These are phyloP conservation scores for Cylindrotheca closterium DNA, from an alignment of 108 stramenopile genomes.

Conservation along the genomic window DNA sequence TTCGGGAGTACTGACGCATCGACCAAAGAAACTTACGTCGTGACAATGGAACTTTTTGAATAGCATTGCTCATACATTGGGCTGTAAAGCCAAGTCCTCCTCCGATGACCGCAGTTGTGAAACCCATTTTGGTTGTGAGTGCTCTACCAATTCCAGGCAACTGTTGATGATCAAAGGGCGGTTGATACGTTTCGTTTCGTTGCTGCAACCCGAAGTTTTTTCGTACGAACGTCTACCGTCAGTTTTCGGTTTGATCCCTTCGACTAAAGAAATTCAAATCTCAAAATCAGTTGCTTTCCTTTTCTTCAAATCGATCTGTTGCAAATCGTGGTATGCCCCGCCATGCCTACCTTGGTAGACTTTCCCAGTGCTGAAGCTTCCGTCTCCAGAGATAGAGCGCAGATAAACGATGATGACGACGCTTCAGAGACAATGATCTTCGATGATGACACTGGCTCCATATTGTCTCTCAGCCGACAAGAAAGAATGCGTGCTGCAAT, in stretches of 20 bases:
- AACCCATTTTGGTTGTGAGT: constrained; percentile 47
- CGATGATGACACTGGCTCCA: constrained; percentile 7
- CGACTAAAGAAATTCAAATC: not conserved
- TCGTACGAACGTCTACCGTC: too few species aligned
- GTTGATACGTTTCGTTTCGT: too few species aligned
- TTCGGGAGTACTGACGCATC: not conserved
- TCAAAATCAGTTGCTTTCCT: too few species aligned
- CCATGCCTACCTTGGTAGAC: constrained; percentile 25
- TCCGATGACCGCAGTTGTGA: constrained; percentile 72
- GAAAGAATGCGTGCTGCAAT: too few species aligned
- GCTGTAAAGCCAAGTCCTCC: constrained; percentile 62
- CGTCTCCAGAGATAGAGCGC: not conserved
- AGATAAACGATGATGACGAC: constrained; percentile 6
- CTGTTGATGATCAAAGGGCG: too few species aligned
- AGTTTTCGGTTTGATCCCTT: not conserved
- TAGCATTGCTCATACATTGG: constrained; percentile 73
- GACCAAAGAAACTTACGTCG: constrained; percentile 48
- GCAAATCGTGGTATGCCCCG: too few species aligned
- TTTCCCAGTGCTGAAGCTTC: not conserved
- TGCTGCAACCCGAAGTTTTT: too few species aligned
- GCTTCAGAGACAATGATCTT: constrained; percentile 23
- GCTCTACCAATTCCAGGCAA: too few species aligned
- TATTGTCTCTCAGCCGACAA: not conserved
- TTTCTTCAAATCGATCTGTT: too few species aligned
- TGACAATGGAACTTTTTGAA: constrained; percentile 74